Evolutionary conservation across 768 basidiomycete genomes (phyloP).

Genomic region (Floccularia luteovirens): DNA sequence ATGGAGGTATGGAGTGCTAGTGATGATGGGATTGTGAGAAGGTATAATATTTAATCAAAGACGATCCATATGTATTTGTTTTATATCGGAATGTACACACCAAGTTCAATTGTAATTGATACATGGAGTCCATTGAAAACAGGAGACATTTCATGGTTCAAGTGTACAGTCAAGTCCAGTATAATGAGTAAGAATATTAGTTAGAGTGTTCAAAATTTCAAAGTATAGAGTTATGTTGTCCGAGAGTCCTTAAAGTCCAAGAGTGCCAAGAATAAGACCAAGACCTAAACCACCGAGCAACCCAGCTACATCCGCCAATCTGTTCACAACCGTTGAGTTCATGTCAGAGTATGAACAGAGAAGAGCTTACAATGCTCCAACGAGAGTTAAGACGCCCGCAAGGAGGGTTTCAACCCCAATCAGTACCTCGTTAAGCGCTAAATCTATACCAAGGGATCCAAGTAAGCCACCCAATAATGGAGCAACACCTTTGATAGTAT

Average conservation of each 20-base stretch:
- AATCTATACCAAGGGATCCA: not conserved
- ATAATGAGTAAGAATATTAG: no score
- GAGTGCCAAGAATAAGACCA: not conserved
- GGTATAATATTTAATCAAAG: constrained; percentile 28
- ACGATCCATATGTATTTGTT: no score
- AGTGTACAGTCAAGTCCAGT: no score
- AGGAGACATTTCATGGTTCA: no score
- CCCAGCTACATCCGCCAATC: not conserved
- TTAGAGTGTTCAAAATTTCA: no score
- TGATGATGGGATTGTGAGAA: constrained; percentile 56
- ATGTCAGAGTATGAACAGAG: not conserved
- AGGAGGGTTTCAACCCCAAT: constrained; percentile 2
- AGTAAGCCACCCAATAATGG: not conserved
- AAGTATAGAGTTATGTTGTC: no score
- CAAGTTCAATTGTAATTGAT: no score
- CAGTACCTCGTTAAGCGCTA: constrained; percentile 1
- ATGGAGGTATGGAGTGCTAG: constrained; percentile 47
- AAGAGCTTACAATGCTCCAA: not conserved
- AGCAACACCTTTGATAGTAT: not conserved
- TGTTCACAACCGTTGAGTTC: not conserved
- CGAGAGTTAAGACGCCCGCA: not conserved
- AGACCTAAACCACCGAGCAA: not conserved
- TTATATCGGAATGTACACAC: no score
- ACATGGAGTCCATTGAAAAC: no score
- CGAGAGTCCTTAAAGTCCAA: constrained; percentile 18